phyloP scores from a whole-genome alignment of 2,329 filamentous ascomycete genomes.

The Geoglossum cookeanum region DNA sequence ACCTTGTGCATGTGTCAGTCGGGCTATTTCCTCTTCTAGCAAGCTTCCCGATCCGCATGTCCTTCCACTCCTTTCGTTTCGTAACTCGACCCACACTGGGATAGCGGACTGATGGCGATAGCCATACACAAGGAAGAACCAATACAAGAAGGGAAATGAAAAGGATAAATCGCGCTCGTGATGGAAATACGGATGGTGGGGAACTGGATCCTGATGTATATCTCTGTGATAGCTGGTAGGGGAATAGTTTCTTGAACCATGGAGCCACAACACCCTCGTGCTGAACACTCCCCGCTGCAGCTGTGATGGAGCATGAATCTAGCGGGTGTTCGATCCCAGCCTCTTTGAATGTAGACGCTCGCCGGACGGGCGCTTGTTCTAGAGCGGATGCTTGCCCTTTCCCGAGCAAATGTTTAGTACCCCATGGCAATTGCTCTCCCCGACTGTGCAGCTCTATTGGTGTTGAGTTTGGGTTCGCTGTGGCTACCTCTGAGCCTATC shows the following conservation, averaged over 20 bases:
- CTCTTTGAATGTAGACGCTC: conserved; percentile 9
- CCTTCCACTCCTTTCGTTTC: not conserved
- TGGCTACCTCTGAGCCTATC: not conserved
- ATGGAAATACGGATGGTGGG: conserved; percentile 2
- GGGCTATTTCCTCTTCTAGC: conserved; percentile 2
- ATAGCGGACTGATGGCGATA: conserved; percentile 6
- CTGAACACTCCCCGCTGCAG: not conserved
- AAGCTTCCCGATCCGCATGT: conserved; percentile 4
- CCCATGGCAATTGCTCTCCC: not conserved
- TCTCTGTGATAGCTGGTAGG: not conserved
- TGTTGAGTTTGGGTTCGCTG: not conserved
- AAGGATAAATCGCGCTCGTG: conserved; percentile 4
- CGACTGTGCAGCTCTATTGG: not conserved
- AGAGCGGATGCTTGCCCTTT: not conserved
- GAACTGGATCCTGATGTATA: not conserved
- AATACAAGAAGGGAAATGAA: conserved; percentile 8
- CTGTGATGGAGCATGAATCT: not conserved
- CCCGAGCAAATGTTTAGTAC: not conserved
- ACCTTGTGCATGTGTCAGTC: conserved; percentile 42
- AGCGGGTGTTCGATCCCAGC: conserved; percentile 3
- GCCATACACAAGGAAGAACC: conserved; percentile 8
- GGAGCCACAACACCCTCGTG: not conserved
- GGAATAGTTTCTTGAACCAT: not conserved
- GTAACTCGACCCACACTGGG: conserved; percentile 7
- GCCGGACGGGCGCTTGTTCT: not conserved